A percentile compares a stretch with the other conserved stretches of the same genome.
Conservation (phyloP, 805 yeast genomes). For the Yamadazyma sp. region DNA sequence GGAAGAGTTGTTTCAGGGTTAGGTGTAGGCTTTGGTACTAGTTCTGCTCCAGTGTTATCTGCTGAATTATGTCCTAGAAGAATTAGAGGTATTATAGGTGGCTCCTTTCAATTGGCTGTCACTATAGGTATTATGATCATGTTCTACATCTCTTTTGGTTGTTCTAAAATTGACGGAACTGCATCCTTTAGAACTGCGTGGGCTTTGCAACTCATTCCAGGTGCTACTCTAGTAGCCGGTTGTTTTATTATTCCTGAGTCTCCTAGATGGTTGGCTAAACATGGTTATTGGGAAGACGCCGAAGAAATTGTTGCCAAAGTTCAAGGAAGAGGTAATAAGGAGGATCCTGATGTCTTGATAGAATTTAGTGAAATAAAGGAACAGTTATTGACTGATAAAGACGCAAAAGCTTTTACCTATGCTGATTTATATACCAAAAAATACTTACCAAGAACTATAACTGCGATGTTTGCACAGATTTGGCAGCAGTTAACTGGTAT, state of each 20-base stretch:
- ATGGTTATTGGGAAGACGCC: conserved; percentile 28
- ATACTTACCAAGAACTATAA: conserved; percentile 44
- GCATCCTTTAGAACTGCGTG: conserved; percentile 34
- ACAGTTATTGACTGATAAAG: conserved; percentile 49
- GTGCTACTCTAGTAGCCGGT: conserved; percentile 21
- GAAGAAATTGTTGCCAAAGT: conserved; percentile 26
- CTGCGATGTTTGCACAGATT: conserved; percentile 49
- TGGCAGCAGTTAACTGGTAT: conserved; percentile 64
- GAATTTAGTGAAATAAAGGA: conserved; percentile 29
- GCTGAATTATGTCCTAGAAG: conserved; percentile 59
- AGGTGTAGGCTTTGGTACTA: conserved; percentile 60
- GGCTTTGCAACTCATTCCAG: conserved; percentile 30
- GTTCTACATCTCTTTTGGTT: conserved; percentile 51
- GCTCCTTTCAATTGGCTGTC: conserved; percentile 56
- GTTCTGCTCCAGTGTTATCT: conserved; percentile 60
- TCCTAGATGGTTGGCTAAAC: conserved; percentile 33
- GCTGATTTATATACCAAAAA: conserved; percentile 47
- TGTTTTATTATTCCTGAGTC: conserved; percentile 28
- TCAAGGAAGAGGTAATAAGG: conserved; percentile 24
- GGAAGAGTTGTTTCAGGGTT: conserved; percentile 58
- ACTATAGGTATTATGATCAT: conserved; percentile 57
- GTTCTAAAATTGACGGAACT: conserved; percentile 38
- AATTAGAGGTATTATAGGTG: conserved; percentile 55
- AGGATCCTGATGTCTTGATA: conserved; percentile 25
- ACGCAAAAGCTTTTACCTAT: conserved; percentile 41